Evolutionary conservation across 768 basidiomycete genomes (phyloP).

Genomic region (Chalciporus chontae): DNA sequence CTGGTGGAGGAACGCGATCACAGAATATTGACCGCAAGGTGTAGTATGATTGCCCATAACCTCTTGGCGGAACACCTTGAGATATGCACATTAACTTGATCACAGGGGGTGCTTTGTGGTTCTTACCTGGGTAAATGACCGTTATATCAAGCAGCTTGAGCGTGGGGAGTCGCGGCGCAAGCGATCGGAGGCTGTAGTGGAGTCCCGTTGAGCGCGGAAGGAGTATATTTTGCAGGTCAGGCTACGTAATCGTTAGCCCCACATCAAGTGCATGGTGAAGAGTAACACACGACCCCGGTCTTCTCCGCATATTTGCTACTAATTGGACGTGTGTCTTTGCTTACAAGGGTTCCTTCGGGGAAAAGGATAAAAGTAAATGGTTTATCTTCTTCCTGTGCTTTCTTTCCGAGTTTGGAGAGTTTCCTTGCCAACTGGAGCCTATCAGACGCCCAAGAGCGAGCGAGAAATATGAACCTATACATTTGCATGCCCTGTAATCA

Average conservation of each 20-base stretch:
- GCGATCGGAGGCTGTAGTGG: conserved; percentile 76
- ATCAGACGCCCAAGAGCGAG: conserved; percentile 89
- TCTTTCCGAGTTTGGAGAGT: conserved; percentile 65
- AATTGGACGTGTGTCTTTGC: conserved; percentile 77
- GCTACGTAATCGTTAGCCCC: conserved; percentile 38
- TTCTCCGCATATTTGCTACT: conserved; percentile 88
- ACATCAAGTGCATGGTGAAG: conserved; percentile 4
- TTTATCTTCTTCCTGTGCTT: conserved; percentile 62
- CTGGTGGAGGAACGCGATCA: conserved; percentile 75
- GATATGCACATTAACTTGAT: neutral
- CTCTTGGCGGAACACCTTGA: conserved; percentile 69
- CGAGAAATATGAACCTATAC: conserved; percentile 90
- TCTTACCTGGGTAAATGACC: conserved; percentile 79
- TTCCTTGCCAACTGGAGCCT: conserved; percentile 59
- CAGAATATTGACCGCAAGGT: conserved; percentile 88
- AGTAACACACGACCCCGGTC: conserved; percentile 72
- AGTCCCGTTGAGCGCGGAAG: conserved; percentile 92
- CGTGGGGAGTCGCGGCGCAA: conserved; percentile 71
- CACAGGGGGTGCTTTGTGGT: neutral
- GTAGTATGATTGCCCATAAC: conserved; percentile 86
- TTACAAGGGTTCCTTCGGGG: conserved; percentile 95
- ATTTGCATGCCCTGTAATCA: conserved; percentile 79
- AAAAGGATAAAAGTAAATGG: conserved; percentile 85
- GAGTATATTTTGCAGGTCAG: conserved; percentile 75
- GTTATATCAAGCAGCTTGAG: conserved; percentile 89